Evolutionary conservation across 495 filamentous ascomycete genomes (phyloP), one percentile per base, ranked within the genome.

Genomic region (Podospora didyma): DNA sequence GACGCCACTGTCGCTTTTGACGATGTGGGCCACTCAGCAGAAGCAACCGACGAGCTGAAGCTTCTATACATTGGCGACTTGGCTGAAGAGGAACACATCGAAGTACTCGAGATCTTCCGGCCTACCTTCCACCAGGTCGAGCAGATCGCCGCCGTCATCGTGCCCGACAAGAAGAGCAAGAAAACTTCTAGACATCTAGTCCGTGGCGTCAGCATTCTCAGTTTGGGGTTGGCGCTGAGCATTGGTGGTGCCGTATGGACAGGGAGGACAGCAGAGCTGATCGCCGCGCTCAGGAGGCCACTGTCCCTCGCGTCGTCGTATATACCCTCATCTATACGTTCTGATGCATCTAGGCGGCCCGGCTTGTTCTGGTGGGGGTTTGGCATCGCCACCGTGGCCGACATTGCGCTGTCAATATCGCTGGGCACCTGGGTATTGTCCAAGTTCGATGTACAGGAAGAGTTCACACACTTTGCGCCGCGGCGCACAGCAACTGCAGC

Each of bases 1-100:
- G 82, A 86, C 61, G 82, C 80, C 21, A 85, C 79, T 2, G 70
- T 71, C 21, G 76, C 71, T 0, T 86, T 82, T 55, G 82, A 85
- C 54, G 76, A 86, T 59, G 73, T 79, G 2, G 82, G 83, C 46
- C 83, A 85, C 35, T 81, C 82, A 19, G 76, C 79, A 45, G 82
- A 81, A 49, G 77, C 78, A 31, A 59, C 45, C 56, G 69, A 73
- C 26, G 63, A 64, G 20, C 62, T 74, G 58, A 56, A 62, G 16
- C 12, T 48, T 1, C 56, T 66, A 20, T 42, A 42, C 24, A 34
- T 73, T 12, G 70, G 69, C 34, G 62, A 60, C 17, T 42, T 74
- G 45, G 45, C 35, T 3, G 51, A 63, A 41, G 67, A 54, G 44
- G 53, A 59, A 17, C 61, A 54, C 41, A 49, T 47, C 7, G 54